A percentile compares a stretch with the other conserved stretches of the same genome.
Conservation (phyloP, 176 grass and related monocot species). For the Oryza glumipatula region DNA sequence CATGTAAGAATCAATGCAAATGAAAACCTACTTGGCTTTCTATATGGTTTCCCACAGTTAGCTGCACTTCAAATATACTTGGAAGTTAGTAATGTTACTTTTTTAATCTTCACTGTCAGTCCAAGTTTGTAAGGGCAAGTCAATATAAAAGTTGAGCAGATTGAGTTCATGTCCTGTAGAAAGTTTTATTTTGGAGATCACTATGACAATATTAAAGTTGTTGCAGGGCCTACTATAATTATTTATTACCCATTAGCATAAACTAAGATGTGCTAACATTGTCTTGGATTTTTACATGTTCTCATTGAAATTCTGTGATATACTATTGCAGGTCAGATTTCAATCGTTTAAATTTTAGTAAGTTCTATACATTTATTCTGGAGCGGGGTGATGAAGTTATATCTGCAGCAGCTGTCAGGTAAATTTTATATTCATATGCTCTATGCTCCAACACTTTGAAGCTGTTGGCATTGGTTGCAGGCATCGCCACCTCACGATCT, state of each 20-base stretch:
- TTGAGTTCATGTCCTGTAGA: constrained; percentile 21
- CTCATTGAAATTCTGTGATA: constrained; percentile 31
- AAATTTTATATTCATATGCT: constrained; percentile 17
- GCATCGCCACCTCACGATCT: constrained; percentile 1
- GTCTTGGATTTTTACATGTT: background rate
- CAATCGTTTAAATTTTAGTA: constrained; percentile 82
- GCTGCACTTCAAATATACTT: constrained; percentile 6
- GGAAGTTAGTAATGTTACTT: constrained; percentile 17
- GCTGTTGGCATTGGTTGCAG: background rate
- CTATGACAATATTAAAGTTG: background rate
- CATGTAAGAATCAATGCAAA: constrained; percentile 25
- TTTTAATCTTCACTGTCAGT: constrained; percentile 8
- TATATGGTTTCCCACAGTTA: constrained; percentile 25
- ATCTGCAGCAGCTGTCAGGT: constrained; percentile 87
- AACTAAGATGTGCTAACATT: background rate
- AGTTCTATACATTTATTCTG: constrained; percentile 92
- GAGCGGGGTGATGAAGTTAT: constrained; percentile 95
- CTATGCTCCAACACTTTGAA: constrained; percentile 4
- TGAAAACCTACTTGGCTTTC: constrained; percentile 19
- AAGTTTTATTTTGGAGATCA: constrained; percentile 17
- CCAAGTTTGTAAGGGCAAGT: background rate
- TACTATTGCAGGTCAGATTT: constrained; percentile 76
- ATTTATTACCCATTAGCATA: background rate
- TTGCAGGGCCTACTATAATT: background rate
- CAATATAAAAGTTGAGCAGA: constrained; percentile 18